phyloP scores from a whole-genome alignment of 805 yeast genomes.

The Wickerhamiella bombiphila region DNA sequence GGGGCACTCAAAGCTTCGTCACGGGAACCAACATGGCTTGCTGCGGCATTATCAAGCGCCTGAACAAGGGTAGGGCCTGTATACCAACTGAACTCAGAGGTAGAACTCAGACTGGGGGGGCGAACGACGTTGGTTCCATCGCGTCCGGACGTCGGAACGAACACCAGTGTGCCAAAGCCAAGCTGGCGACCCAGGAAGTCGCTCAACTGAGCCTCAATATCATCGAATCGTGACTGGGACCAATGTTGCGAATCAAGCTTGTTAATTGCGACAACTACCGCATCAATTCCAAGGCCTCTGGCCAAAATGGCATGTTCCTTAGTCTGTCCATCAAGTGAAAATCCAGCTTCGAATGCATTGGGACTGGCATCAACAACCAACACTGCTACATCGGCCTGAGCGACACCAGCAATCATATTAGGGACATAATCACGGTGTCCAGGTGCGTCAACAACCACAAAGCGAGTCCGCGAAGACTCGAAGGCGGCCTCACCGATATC shows the following conservation, averaged over 20 bases:
- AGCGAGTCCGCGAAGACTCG: constrained; percentile 38
- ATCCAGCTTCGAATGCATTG: constrained; percentile 61
- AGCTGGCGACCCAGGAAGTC: constrained; percentile 39
- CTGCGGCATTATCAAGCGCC: constrained; percentile 20
- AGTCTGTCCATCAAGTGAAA: constrained; percentile 55
- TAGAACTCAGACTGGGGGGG: constrained; percentile 18
- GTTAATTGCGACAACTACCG: constrained; percentile 48
- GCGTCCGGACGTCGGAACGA: constrained; percentile 57
- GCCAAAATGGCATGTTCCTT: constrained; percentile 64
- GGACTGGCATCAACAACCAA: constrained; percentile 52
- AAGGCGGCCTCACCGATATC: constrained; percentile 59
- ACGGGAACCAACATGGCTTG: constrained; percentile 10
- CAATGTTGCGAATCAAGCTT: constrained; percentile 54
- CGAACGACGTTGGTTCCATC: constrained; percentile 52
- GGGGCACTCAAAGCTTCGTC: constrained; percentile 11
- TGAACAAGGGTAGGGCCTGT: constrained; percentile 30
- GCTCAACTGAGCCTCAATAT: constrained; percentile 34
- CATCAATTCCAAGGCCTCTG: constrained; percentile 48
- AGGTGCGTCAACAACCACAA: constrained; percentile 71
- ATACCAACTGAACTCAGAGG: constrained; percentile 30
- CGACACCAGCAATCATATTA: constrained; percentile 70
- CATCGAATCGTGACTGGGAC: constrained; percentile 37
- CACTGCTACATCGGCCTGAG: constrained; percentile 64
- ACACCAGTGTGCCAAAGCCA: constrained; percentile 36
- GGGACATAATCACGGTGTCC: constrained; percentile 77